Conservation (phyloP, 352 stramenopile species). For the Globisporangium polare region DNA sequence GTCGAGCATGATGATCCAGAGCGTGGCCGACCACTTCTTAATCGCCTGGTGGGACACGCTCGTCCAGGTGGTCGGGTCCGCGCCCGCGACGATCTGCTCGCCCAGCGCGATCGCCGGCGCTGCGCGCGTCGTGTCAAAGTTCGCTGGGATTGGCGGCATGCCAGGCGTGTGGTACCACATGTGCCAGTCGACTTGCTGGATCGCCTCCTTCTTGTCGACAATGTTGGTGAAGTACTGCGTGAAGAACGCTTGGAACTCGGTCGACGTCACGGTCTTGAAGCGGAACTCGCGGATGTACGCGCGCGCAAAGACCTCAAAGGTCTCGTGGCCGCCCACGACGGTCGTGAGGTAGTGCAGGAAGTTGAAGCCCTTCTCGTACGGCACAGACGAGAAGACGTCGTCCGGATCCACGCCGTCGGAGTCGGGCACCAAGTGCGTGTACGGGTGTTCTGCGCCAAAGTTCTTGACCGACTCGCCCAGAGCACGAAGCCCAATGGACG, state of each 20-base stretch:
- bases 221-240: slow-evolving; percentile 66
- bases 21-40: slow-evolving; percentile 36
- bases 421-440: slow-evolving; percentile 87
- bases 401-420: slow-evolving; percentile 92
- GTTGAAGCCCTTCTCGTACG: slow-evolving; percentile 95
- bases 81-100: slow-evolving; percentile 29
- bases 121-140: slow-evolving; percentile 87
- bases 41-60: slow-evolving; percentile 2
- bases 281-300: slow-evolving; percentile 90
- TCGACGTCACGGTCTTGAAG: slow-evolving; percentile 84
- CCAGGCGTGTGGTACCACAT: slow-evolving; percentile 88
- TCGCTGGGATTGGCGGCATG: slow-evolving; percentile 81
- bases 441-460: slow-evolving; percentile 64
- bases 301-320: slow-evolving; percentile 87
- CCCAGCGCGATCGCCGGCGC: slow-evolving; percentile 35
- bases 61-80: slow-evolving; percentile 27
- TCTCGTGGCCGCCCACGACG: slow-evolving; percentile 33
- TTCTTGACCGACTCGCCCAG: slow-evolving; percentile 39
- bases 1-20: slow-evolving; percentile 61
- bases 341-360: slow-evolving; percentile 80
- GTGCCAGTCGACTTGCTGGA: slow-evolving; percentile 90
- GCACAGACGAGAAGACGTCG: slow-evolving; percentile 92
- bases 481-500: slow-evolving; percentile 38
- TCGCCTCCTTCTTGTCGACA: slow-evolving; percentile 23
- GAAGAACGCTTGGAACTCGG: slow-evolving; percentile 73